Base-by-base conservation (phyloP, 2,329 filamentous ascomycete genomes). In the Fusarium foetens region DNA sequence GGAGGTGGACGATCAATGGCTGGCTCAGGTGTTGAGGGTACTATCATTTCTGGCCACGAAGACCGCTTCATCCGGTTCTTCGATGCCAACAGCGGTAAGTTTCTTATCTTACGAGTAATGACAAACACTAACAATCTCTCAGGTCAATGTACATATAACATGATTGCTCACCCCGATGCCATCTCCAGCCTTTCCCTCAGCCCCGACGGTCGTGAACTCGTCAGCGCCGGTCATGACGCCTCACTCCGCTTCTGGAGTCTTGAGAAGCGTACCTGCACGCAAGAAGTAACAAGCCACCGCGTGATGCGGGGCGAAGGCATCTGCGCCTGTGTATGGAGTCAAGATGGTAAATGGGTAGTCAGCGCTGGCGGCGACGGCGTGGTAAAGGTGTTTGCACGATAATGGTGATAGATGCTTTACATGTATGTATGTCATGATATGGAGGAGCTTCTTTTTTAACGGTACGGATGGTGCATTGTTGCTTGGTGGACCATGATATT, bases 131-230 rank as follows among this genome's bases (percentile, higher is more conserved):
- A 75, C 27, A 16, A 16, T 5, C 16, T 2, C 4, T 14, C 73
- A 98, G 96, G 96, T 63, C 96, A 99, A 94, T 98, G 95, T 84
- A 98, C 96, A 72, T 99, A 99, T 83, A 97, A 93, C 78, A 99
- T 99, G 96, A 90, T 98, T 66, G 96, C 96, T 10, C 96, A 99
- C 77, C 94, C 96, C 1, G 93, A 95, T 6, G 92, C 96, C 63
- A 98, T 99, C 74, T 97, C 96, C 3, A 92, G 93, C 31, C 88
- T 99, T 9, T 97, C 94, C 0, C 89, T 99, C 25, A 97, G 94
- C 75, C 96, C 95, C 19, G 95, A 98, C 79, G 95, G 95, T 49
- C 91, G 92, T 65, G 96, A 99, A 84, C 91, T 98, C 16, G 95
- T 99, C 53, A 98, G 94, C 49, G 96, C 94, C 3, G 96, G 96